Evolutionary conservation across 371 early-diverging fungal genomes (phyloP).

Genomic region (Rhizopus microsporus): DNA sequence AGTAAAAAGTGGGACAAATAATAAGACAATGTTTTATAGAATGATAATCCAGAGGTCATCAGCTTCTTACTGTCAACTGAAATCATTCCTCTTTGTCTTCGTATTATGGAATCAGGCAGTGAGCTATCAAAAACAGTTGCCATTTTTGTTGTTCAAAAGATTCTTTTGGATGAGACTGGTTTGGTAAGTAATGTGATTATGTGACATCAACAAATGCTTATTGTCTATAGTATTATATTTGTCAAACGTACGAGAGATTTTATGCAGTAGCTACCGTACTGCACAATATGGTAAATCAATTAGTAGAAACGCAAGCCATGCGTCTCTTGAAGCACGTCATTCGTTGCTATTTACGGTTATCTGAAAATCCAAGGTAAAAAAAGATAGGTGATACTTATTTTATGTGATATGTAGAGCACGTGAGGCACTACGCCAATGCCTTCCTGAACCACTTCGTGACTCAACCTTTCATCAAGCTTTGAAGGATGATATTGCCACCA

Average conservation of each 20-base stretch:
- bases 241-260: slow-evolving; percentile 97
- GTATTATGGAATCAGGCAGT: slow-evolving; percentile 97
- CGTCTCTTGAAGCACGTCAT: slow-evolving; percentile 94
- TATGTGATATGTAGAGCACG: slow-evolving; percentile 60
- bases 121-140: slow-evolving; percentile 98
- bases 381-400: not conserved
- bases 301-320: slow-evolving; percentile 84
- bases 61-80: slow-evolving; percentile 96
- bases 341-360: slow-evolving; percentile 92
- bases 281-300: slow-evolving; percentile 91
- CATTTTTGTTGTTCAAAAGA: slow-evolving; percentile 97
- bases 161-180: slow-evolving; percentile 94
- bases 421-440: slow-evolving; percentile 84
- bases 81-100: slow-evolving; percentile 96
- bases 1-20: not conserved
- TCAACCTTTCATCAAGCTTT: slow-evolving; percentile 74
- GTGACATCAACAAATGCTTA: not conserved
- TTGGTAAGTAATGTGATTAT: slow-evolving; percentile 53
- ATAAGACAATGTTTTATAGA: slow-evolving; percentile 42
- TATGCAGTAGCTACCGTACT: slow-evolving; percentile 96
- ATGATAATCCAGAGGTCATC: slow-evolving; percentile 94
- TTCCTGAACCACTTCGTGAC: slow-evolving; percentile 85
- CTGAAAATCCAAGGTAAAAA: slow-evolving; percentile 83
- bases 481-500: slow-evolving; percentile 85
- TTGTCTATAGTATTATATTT: slow-evolving; percentile 77